A percentile compares a stretch with the other conserved stretches of the same genome.
These are phyloP conservation scores for Benincasa hispida DNA, from an alignment of 306 rosid species.

Conservation along the genomic window DNA sequence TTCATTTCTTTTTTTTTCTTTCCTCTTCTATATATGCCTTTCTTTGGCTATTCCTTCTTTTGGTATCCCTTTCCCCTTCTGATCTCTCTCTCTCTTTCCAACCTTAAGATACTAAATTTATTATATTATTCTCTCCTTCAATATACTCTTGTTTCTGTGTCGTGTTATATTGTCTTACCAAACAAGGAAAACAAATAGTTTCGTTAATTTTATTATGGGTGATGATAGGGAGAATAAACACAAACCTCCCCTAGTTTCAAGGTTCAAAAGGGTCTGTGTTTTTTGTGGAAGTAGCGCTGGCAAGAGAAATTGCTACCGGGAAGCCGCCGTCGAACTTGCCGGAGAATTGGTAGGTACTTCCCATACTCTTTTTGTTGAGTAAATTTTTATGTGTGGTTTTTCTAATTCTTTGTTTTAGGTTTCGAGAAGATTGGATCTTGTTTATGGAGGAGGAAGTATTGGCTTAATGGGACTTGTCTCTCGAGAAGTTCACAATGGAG, in stretches of 20 bases:
- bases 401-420: background rate
- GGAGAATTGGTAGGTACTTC: background rate
- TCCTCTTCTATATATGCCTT: background rate
- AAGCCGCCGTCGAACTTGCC: conserved; percentile 10
- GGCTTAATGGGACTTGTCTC: conserved; percentile 23
- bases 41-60: background rate
- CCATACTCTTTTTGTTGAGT: background rate
- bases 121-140: background rate
- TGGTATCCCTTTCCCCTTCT: background rate
- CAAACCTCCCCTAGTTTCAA: background rate
- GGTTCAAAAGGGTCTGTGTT: conserved; percentile 11
- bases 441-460: conserved; percentile 24
- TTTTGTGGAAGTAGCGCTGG: conserved; percentile 12
- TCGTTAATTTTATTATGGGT: background rate
- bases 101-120: background rate
- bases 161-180: background rate
- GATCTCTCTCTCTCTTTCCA: background rate
- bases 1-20: background rate
- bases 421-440: conserved; percentile 18
- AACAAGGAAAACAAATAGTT: no score
- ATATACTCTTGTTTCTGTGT: background rate
- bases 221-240: background rate
- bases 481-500: conserved; percentile 21
- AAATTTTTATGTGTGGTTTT: background rate
- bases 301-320: conserved; percentile 7